Conservation (phyloP, 495 filamentous ascomycete genomes). For the Trypethelium eluteriae region DNA sequence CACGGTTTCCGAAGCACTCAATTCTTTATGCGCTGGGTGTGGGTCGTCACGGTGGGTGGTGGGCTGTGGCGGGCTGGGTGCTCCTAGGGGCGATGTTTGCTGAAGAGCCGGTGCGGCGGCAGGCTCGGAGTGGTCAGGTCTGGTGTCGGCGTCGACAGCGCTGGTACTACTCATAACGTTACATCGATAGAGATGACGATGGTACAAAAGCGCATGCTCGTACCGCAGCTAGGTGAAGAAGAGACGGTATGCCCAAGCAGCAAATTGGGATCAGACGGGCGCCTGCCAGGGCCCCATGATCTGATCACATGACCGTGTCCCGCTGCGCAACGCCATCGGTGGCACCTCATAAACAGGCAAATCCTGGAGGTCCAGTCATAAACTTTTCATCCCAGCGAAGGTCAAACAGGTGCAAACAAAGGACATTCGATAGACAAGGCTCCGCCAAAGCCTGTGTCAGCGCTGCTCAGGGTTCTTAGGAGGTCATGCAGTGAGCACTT, state of each 20-base stretch:
- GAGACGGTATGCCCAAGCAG: neutral
- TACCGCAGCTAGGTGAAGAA: neutral
- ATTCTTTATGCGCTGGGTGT: neutral
- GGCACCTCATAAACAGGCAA: too few species aligned
- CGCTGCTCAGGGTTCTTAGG: too few species aligned
- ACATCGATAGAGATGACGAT: neutral
- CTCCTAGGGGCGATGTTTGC: neutral
- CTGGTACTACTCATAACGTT: constrained; percentile 10
- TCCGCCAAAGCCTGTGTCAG: too few species aligned
- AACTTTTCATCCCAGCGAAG: too few species aligned
- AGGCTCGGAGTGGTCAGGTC: neutral
- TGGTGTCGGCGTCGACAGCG: neutral
- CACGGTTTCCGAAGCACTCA: neutral
- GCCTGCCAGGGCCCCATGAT: constrained; percentile 5
- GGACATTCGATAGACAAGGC: too few species aligned
- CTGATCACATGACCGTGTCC: neutral
- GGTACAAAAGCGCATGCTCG: neutral
- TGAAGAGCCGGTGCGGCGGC: neutral
- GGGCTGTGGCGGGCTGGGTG: constrained; percentile 1
- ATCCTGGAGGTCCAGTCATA: too few species aligned
- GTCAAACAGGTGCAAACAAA: too few species aligned
- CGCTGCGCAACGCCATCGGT: neutral
- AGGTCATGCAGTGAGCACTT: too few species aligned
- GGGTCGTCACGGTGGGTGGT: neutral
- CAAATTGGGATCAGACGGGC: neutral